Evolutionary conservation across 2,329 filamentous ascomycete species (phyloP), one percentile per base, ranked within the genome.

Genomic region (Hypomyces perniciosus): DNA sequence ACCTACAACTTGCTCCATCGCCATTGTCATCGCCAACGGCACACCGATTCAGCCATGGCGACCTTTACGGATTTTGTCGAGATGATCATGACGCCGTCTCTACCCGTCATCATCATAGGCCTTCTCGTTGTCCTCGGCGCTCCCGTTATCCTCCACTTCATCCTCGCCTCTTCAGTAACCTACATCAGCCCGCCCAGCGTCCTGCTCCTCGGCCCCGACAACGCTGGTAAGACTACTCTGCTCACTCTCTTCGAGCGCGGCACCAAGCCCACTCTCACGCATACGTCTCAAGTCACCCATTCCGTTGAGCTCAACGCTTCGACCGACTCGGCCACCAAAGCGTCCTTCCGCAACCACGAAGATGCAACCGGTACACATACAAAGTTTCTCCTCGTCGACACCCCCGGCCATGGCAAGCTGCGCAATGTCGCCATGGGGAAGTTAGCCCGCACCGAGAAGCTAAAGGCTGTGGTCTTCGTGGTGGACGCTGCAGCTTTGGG

Each of bases 341-440:
- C 59, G n/a, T 73, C 74, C 37, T 79, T 73, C 70, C 71, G 73
- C 51, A 75, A 84, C 62, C 79, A 81, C 67, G 78, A 82, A 58
- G 74, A 78, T 55, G 64, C 70, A 37, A 71, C 73, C 49, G 74
- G 77, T 51, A 72, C 70, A 46, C 83, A 86, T 64, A 83, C 80
- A 57, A 86, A 83, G 65, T 88, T 93, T 66, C 73, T 87, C 38
- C 73, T 97, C 33, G 73, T 88, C 63, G 93, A 99, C 72, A 97
- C 92, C 1, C 93, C 93, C 0, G 93, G 93, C 37, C 93, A 99
- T 72, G 90, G 90, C 61, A 99, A 99, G 72, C 82, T 99, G 53
- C 88, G 93, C 54, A 79, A 83, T 60, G 75, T 82, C 57, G 83
- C 87, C 4, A 74, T 86, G 52, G 68, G 74, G 39, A 72, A 70